Conservation (phyloP, 1,139 yeast genomes). For the Zhuliangozyma parablackwelliae region DNA sequence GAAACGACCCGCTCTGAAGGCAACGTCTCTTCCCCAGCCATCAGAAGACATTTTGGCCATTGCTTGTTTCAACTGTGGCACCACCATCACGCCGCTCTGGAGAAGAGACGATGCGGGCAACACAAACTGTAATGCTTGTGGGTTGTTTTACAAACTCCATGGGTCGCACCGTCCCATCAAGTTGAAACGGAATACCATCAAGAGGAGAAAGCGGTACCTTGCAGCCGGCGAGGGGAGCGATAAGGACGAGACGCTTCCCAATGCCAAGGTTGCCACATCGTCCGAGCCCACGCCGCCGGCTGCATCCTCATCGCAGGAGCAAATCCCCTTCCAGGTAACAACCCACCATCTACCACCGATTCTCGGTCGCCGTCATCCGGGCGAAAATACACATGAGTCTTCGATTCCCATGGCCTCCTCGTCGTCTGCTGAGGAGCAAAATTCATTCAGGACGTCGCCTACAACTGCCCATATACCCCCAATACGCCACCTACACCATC, state of each 20-base stretch:
- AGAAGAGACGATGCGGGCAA: slow-evolving; percentile 76
- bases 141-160: slow-evolving; percentile 71
- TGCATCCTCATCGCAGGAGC: not conserved
- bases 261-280: slow-evolving; percentile 1
- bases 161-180: slow-evolving; percentile 75
- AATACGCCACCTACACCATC: slow-evolving; percentile 6
- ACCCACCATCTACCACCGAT: slow-evolving; percentile 4
- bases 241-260: not conserved
- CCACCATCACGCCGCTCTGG: slow-evolving; percentile 87
- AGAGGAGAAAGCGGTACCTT: slow-evolving; percentile 60
- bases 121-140: slow-evolving; percentile 87
- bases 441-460: no score
- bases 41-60: slow-evolving; percentile 47
- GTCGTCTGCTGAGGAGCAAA: no score
- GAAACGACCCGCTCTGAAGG: not conserved
- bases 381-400: no score
- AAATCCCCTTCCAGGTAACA: no score
- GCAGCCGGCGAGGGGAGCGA: slow-evolving; percentile 8
- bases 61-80: slow-evolving; percentile 78
- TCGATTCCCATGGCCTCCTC: no score
- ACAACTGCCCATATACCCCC: no score
- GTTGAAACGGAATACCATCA: slow-evolving; percentile 69
- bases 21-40: not conserved
- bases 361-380: slow-evolving; percentile 1
- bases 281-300: not conserved